Evolutionary conservation across 257 asterid genomes (phyloP).

Genomic region (Dorcoceras hygrometricum): DNA sequence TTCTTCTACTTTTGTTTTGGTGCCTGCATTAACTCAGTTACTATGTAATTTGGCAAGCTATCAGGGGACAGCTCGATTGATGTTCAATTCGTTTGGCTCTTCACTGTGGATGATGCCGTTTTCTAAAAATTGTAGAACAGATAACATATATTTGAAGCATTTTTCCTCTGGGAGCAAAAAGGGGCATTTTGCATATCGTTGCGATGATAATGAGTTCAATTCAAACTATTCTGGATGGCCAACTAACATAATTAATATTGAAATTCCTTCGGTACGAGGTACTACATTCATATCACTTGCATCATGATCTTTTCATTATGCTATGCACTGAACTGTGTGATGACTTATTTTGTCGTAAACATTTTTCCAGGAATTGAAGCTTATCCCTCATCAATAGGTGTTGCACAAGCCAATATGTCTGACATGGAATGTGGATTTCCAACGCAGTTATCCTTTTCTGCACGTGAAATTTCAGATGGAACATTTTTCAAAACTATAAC

Average conservation of each 20-base stretch:
- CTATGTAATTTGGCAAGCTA: constrained; percentile 56
- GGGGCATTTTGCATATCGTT: constrained; percentile 52
- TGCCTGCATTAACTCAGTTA: constrained; percentile 36
- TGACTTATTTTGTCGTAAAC: constrained; percentile 29
- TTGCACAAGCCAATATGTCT: constrained; percentile 52
- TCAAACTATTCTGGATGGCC: constrained; percentile 97
- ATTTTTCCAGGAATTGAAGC: constrained; percentile 63
- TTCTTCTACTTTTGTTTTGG: constrained; percentile 25
- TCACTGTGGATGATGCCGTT: constrained; percentile 92
- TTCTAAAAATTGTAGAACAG: constrained; percentile 86
- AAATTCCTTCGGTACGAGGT: constrained; percentile 82
- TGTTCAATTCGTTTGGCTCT: constrained; percentile 96
- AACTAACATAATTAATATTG: constrained; percentile 80
- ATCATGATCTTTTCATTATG: constrained; percentile 17
- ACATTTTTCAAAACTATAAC: constrained; percentile 76
- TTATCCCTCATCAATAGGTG: constrained; percentile 67
- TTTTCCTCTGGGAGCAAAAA: constrained; percentile 61
- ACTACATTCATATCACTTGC: constrained; percentile 27
- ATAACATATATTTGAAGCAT: constrained; percentile 65
- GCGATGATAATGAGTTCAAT: constrained; percentile 69
- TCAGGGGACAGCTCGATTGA: constrained; percentile 99
- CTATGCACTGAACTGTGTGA: constrained; percentile 20
- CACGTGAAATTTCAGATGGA: constrained; percentile 95
- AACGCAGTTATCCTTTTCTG: constrained; percentile 87
- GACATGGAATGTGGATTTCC: constrained; percentile 76